Evolutionary conservation across 345 rosid species (phyloP).

Genomic region (Tarenaya hassleriana): DNA sequence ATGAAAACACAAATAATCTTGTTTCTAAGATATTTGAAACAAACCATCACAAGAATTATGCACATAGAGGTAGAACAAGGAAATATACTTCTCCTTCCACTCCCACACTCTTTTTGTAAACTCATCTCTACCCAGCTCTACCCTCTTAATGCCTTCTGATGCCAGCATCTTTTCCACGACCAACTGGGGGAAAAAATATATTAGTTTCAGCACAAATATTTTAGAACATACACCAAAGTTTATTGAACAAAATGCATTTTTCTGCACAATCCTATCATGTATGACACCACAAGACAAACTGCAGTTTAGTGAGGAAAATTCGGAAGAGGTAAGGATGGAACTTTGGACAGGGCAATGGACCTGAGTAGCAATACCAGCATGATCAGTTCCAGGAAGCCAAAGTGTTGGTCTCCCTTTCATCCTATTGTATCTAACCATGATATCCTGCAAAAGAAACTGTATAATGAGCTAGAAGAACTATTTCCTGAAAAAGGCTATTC

Average conservation of each 20-base stretch:
- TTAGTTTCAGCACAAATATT: constrained; percentile 22
- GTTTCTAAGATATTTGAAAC: constrained; percentile 3
- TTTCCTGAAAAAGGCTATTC: constrained; percentile 11
- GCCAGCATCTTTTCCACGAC: constrained; percentile 96
- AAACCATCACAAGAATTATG: constrained; percentile 7
- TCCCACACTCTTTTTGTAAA: constrained; percentile 92
- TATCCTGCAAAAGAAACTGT: constrained; percentile 44
- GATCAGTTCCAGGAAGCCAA: constrained; percentile 98
- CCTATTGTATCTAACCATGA: constrained; percentile 82
- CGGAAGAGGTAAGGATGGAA: constrained; percentile 13
- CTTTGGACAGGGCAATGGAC: constrained; percentile 33
- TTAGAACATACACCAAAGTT: constrained; percentile 9
- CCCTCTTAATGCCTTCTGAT: constrained; percentile 83
- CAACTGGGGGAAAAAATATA: constrained; percentile 44
- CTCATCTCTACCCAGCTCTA: constrained; percentile 74
- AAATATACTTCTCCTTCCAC: constrained; percentile 89
- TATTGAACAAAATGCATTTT: constrained; percentile 3
- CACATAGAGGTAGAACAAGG: constrained; percentile 8
- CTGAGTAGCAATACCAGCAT: constrained; percentile 99
- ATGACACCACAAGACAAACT: background rate
- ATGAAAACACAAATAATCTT: background rate
- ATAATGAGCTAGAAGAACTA: constrained; percentile 2
- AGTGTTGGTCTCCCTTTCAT: constrained; percentile 96
- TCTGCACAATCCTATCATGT: constrained; percentile 1
- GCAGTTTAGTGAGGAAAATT: background rate